A percentile compares a stretch with the other conserved stretches of the same genome.
These are phyloP conservation scores for Sclerotinia glacialis DNA, from an alignment of 2,329 filamentous ascomycete species.

Conservation along the genomic window DNA sequence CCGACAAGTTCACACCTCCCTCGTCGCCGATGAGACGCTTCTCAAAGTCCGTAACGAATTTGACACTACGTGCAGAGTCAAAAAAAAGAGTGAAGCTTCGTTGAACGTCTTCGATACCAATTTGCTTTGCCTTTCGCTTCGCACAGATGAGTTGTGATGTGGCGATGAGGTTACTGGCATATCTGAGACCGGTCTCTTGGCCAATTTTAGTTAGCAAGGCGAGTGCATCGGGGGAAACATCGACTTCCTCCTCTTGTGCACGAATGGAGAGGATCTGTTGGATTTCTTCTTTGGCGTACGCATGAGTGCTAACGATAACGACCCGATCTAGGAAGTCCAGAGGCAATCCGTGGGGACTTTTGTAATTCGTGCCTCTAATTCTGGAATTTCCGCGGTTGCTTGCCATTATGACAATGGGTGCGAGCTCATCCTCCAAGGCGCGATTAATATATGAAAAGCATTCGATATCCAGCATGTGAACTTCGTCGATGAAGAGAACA, in stretches of 20 bases:
- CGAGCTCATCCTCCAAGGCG: constrained; percentile 88
- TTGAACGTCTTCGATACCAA: constrained; percentile 84
- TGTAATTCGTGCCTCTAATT: constrained; percentile 91
- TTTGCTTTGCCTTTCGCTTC: constrained; percentile 81
- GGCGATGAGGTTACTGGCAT: constrained; percentile 97
- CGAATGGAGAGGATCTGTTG: constrained; percentile 89
- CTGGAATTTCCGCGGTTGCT: constrained; percentile 90
- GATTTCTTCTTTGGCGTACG: constrained; percentile 81
- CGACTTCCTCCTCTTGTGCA: constrained; percentile 93
- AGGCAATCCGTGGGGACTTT: constrained; percentile 87
- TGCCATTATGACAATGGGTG: constrained; percentile 98
- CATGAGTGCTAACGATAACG: constrained; percentile 90
- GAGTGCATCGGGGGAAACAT: constrained; percentile 83
- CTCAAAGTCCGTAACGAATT: constrained; percentile 87
- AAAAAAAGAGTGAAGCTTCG: constrained; percentile 93
- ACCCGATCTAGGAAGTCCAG: constrained; percentile 95
- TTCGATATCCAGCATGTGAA: constrained; percentile 99
- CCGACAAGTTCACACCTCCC: constrained; percentile 71
- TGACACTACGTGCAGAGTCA: constrained; percentile 81
- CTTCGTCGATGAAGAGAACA: constrained; percentile 97
- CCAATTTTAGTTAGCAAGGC: constrained; percentile 95
- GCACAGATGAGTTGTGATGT: constrained; percentile 84
- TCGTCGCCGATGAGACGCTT: constrained; percentile 88
- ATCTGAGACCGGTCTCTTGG: constrained; percentile 84
- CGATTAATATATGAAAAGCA: constrained; percentile 99